These are phyloP conservation scores for Metahyphopichia silvanorum DNA, from an alignment of 805 yeast genomes.

Conservation along the genomic window DNA sequence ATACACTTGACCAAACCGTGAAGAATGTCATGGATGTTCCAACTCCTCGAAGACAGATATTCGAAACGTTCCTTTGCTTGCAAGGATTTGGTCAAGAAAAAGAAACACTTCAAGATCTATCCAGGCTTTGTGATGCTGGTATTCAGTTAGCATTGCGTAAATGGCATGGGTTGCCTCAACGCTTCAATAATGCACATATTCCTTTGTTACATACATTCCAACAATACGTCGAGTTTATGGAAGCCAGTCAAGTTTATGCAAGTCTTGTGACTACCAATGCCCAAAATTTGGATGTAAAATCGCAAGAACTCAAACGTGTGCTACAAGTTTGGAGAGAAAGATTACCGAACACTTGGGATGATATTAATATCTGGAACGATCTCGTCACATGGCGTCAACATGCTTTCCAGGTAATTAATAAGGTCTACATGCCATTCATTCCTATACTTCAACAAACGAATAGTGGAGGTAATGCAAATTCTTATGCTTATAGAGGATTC, in stretches of 20 bases:
- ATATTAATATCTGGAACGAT: slow-evolving; percentile 96
- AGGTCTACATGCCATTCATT: slow-evolving; percentile 88
- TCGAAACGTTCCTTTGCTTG: slow-evolving; percentile 88
- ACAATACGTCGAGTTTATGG: slow-evolving; percentile 96
- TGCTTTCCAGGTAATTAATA: slow-evolving; percentile 93
- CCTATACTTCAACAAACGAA: slow-evolving; percentile 73
- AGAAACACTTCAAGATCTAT: slow-evolving; percentile 79
- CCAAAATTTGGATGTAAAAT: slow-evolving; percentile 85
- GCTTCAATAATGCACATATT: slow-evolving; percentile 77
- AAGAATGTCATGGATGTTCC: slow-evolving; percentile 98
- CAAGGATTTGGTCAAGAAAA: slow-evolving; percentile 93
- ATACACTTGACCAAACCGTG: slow-evolving; percentile 89
- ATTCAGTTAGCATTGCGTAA: slow-evolving; percentile 87
- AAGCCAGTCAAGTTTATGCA: slow-evolving; percentile 91
- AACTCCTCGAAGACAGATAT: slow-evolving; percentile 93
- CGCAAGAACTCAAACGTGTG: slow-evolving; percentile 92
- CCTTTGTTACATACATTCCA: slow-evolving; percentile 92
- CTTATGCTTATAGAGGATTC: slow-evolving; percentile 95
- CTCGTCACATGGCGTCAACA: slow-evolving; percentile 98
- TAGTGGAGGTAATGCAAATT: slow-evolving; percentile 71
- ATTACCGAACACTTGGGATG: slow-evolving; percentile 95
- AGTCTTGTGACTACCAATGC: slow-evolving; percentile 87
- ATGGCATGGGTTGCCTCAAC: slow-evolving; percentile 88
- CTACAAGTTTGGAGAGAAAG: slow-evolving; percentile 98
- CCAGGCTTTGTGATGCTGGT: slow-evolving; percentile 91